These are phyloP conservation scores for Luffa acutangula DNA, from an alignment of 306 rosid species.

Conservation along the genomic window DNA sequence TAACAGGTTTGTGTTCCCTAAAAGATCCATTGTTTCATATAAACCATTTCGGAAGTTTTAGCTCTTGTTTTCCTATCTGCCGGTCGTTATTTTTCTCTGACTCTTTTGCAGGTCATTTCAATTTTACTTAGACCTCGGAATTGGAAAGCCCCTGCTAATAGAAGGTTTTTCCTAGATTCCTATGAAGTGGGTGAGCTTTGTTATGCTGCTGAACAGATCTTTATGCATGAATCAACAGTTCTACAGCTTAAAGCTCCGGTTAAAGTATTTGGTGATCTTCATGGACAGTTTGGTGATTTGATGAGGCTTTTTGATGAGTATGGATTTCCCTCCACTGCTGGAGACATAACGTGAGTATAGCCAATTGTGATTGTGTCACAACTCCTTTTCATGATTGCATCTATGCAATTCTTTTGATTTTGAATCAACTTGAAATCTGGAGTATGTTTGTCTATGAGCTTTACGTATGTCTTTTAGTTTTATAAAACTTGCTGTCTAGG, in stretches of 20 bases:
- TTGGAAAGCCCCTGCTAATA: conserved; percentile 91
- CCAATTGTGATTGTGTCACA: conserved; percentile 5
- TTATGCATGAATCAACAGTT: conserved; percentile 94
- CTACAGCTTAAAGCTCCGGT: conserved; percentile 97
- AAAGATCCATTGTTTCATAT: background rate
- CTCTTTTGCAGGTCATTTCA: conserved; percentile 57
- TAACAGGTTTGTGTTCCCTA: background rate
- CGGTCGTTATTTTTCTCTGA: background rate
- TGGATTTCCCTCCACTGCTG: conserved; percentile 98
- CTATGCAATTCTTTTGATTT: background rate
- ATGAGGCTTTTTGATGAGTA: conserved; percentile 99
- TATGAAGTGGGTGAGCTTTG: conserved; percentile 99
- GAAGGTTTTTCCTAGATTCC: conserved; percentile 94
- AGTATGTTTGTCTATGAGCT: background rate
- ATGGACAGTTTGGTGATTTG: conserved; percentile 98
- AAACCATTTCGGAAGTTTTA: background rate
- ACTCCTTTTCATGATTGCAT: background rate
- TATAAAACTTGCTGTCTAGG: background rate
- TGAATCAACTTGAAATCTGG: background rate
- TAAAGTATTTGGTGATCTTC: conserved; percentile 99
- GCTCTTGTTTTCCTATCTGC: conserved; percentile 9
- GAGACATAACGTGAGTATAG: conserved; percentile 87
- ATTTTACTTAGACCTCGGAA: conserved; percentile 82
- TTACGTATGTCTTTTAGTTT: background rate
- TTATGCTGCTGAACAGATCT: conserved; percentile 96